Evolutionary conservation across 768 basidiomycete genomes (phyloP), one percentile per base, ranked within the genome.

Genomic region (Podaxis rugospora): DNA sequence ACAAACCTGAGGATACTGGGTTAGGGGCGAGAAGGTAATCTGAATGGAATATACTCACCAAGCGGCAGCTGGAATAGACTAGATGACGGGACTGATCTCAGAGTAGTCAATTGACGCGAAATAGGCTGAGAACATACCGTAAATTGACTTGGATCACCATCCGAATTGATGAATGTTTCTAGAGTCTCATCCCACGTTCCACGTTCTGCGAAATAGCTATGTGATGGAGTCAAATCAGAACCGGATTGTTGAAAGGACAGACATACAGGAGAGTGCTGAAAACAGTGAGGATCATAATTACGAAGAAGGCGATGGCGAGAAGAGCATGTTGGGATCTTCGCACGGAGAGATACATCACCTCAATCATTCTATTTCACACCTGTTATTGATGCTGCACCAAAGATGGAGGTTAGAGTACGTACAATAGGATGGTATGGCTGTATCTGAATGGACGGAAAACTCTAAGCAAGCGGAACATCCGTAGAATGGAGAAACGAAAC

Each of bases 341-440:
- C 37, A 95, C 88, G 32, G 92, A 88, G 32, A 96, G 81, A 70
- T 90, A 93, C 94, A 96, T 97, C 66, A 93, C 92, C 77, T 93
- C 90, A 52, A 93, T 93, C 0, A 92, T 93, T 50, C 90, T 92
- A 10, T 9, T 4, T 4, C 10, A 16, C 58, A 18, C 50, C 11
- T 49, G 47, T 21, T 25, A 59, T 61, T 44, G 58, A 39, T 44
- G 13, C 9, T 11, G 35, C 13, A 55, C 25, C 13, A 60, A 5
- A 25, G 16, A 21, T 52, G 18, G 39, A 27, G 13, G 5, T 18
- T 46, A 3, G 23, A 35, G 6, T 51, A 79, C 90, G 59, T 71
- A 92, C 86, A 93, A 74, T n/a, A 93, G 80, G 59, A 93, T 86
- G 14, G 88, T 90, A 66, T 87, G 86, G 63, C 87, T 92, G 67